Conservation (phyloP, 495 filamentous ascomycete genomes). For the Penicillium paradoxum region DNA sequence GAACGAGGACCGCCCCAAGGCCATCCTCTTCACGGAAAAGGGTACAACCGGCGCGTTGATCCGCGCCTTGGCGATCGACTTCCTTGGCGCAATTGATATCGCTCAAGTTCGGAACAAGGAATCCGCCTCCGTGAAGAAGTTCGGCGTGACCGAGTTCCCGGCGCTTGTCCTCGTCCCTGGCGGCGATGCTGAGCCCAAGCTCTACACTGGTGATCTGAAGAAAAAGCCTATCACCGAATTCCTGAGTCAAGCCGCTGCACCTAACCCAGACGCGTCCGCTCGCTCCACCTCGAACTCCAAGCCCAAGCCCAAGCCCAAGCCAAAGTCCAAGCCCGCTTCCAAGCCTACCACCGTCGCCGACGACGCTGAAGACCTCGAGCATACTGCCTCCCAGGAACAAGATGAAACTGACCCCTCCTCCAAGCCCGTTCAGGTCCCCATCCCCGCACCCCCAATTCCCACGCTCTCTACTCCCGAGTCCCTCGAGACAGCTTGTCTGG, state of each 20-base stretch:
- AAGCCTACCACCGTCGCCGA: constrained; percentile 28
- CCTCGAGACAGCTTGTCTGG: constrained; percentile 67
- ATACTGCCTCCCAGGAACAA: constrained; percentile 40
- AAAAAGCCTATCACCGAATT: constrained; percentile 80
- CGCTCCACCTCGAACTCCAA: constrained; percentile 39
- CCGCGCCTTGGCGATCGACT: constrained; percentile 85
- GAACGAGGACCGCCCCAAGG: constrained; percentile 73
- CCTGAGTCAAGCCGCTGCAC: constrained; percentile 68
- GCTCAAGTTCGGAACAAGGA: constrained; percentile 87
- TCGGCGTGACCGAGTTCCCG: constrained; percentile 73
- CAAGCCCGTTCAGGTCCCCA: constrained; percentile 46
- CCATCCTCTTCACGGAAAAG: constrained; percentile 92
- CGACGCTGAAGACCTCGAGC: constrained; percentile 37
- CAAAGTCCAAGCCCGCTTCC: constrained; percentile 33
- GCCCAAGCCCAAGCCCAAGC: constrained; percentile 45
- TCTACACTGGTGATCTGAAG: constrained; percentile 81
- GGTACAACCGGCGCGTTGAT: constrained; percentile 78
- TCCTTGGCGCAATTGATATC: constrained; percentile 73
- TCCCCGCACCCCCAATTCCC: constrained; percentile 38
- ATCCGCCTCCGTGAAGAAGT: constrained; percentile 61
- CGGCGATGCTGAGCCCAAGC: constrained; percentile 58
- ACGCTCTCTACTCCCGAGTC: constrained; percentile 52
- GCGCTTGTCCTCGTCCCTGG: constrained; percentile 77
- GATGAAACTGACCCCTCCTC: constrained; percentile 14
- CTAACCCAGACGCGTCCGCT: constrained; percentile 57